Percentiles rank a stretch among this genome's conserved stretches.
Evolutionary conservation across 441 rosid species (phyloP).

Genomic region (Theobroma grandiflorum): DNA sequence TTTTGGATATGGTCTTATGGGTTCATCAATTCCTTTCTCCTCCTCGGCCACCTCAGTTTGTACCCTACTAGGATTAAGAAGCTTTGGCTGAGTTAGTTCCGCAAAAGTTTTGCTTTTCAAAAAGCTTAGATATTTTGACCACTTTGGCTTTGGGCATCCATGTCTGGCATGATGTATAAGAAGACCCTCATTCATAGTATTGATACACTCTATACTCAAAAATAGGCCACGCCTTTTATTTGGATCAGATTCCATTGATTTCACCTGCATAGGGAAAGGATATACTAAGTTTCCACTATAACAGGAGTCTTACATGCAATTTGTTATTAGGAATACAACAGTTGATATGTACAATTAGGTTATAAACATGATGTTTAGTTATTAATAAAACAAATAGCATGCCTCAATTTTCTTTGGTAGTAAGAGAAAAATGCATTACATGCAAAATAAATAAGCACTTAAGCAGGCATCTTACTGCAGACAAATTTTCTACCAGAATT

Average conservation of each 20-base stretch:
- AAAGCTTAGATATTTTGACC: slow-evolving; percentile 93
- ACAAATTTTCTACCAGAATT: not conserved
- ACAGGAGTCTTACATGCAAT: not conserved
- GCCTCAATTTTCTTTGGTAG: not conserved
- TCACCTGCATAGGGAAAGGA: slow-evolving; percentile 58
- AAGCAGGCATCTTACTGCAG: slow-evolving; percentile 13
- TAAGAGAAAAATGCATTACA: slow-evolving; percentile 7
- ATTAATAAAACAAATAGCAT: not conserved
- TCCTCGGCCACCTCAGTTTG: slow-evolving; percentile 49
- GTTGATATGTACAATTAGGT: not conserved
- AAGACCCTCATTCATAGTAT: slow-evolving; percentile 94
- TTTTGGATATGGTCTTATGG: slow-evolving; percentile 65
- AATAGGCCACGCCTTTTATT: slow-evolving; percentile 60
- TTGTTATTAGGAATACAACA: not conserved
- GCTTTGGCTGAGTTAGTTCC: slow-evolving; percentile 79
- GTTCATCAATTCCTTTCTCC: slow-evolving; percentile 47
- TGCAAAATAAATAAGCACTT: not conserved
- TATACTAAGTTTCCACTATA: slow-evolving; percentile 25
- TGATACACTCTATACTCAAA: slow-evolving; percentile 82
- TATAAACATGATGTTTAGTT: not conserved
- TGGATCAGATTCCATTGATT: slow-evolving; percentile 71
- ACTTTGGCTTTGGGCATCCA: slow-evolving; percentile 87
- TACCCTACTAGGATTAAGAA: slow-evolving; percentile 44
- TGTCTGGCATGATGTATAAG: slow-evolving; percentile 74
- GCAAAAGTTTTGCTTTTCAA: slow-evolving; percentile 93